These are phyloP conservation scores for Yarrowia porcina DNA, from an alignment of 805 yeast genomes.

Conservation along the genomic window DNA sequence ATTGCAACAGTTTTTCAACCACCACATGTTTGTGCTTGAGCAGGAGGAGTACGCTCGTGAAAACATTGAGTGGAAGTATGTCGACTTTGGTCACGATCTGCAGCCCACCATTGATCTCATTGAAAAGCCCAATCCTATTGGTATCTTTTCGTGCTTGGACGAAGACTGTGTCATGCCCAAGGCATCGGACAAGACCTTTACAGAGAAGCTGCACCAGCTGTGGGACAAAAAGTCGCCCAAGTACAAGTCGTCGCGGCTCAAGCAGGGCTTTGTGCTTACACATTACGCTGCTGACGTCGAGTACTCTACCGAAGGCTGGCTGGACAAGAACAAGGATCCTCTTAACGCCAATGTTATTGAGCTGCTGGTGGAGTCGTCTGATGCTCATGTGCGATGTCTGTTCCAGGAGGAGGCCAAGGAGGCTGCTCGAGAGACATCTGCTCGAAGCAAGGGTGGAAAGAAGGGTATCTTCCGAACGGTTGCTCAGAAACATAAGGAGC, in stretches of 20 bases:
- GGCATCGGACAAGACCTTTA: conserved; percentile 76
- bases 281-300: conserved; percentile 98
- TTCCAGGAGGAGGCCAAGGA: conserved; percentile 44
- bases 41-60: conserved; percentile 96
- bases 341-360: conserved; percentile 69
- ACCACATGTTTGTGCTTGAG: conserved; percentile 91
- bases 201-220: conserved; percentile 67
- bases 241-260: conserved; percentile 69
- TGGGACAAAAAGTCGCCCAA: conserved; percentile 56
- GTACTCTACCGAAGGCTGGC: conserved; percentile 87
- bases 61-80: conserved; percentile 87
- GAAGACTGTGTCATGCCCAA: conserved; percentile 96
- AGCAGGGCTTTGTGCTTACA: conserved; percentile 74
- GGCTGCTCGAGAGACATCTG: conserved; percentile 33
- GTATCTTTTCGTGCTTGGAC: conserved; percentile 79
- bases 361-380: conserved; percentile 56
- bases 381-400: conserved; percentile 53
- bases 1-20: conserved; percentile 94
- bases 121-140: conserved; percentile 70
- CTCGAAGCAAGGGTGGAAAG: conserved; percentile 35
- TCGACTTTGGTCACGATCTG: conserved; percentile 91
- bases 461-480: conserved; percentile 65
- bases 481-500: conserved; percentile 85
- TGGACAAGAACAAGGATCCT: conserved; percentile 92
- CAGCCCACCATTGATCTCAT: conserved; percentile 93